Evolutionary conservation across 2,329 filamentous ascomycete genomes (phyloP), one percentile per base, ranked within the genome.

Genomic region (Xylariaceae sp.): DNA sequence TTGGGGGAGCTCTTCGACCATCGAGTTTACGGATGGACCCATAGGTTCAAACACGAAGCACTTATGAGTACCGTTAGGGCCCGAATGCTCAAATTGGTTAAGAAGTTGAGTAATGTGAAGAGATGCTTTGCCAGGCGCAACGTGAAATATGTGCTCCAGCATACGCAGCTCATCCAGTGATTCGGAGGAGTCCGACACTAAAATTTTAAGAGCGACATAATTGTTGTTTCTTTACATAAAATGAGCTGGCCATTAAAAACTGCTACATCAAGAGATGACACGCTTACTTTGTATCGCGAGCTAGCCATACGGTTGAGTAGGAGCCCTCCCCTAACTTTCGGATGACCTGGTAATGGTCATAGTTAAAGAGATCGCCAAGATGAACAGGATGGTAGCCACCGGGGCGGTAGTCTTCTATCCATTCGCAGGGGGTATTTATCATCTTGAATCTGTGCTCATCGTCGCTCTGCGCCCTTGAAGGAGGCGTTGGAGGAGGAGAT

Each of bases 1-100:
- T 40, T 55, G 54, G 3, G 61, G 58, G 12, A 64, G 51, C 50
- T 62, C 59, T 47, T 68, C 61, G 43, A 70, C 61, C 47, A 49
- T 52, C 37, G 64, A 57, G 10, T 66, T 61, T 16, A 72, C 58
- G 53, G 57, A 72, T 6, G 68, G 62, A 2, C 67, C 68, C 22
- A 71, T 42, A n/a, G 68, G 55, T 34, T 71, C 64, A 37, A 67
- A 62, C 5, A 75, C 65, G 0, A 74, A 54, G 52, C 71, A 75
- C n/a, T 60, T 50, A 49, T 76, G 71, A 3, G 23, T 58, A 10
- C 72, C 70, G 55, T 75, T 75, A 6, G 69, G 70, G 8, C 72
- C 70, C 2, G 53, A 34, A 36, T 68, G 40, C 6, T 64, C 29
- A 29, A 74, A 74, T 16, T 58, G 20, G 48, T 71, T 64, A 20